Evolutionary conservation across 2,329 filamentous ascomycete genomes (phyloP), one percentile per base, ranked within the genome.

Genomic region (Alternaria sp.): DNA sequence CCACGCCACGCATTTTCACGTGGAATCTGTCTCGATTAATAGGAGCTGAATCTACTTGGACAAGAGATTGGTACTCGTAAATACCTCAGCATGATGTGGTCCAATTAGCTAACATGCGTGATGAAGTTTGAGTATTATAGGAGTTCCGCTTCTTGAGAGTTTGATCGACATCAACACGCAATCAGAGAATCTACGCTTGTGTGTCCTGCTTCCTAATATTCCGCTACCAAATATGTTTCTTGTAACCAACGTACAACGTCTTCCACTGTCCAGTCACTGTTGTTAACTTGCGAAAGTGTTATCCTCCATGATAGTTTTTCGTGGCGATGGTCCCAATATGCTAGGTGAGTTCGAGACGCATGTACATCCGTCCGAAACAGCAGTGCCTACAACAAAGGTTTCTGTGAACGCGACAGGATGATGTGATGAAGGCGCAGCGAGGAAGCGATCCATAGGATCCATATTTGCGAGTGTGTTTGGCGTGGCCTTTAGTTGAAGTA

Each of bases 401-500:
- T 54, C 5, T 6, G 32, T 55, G 20, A 59, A 59, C 2, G 22
- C 39, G 16, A 55, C 51, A 5, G 30, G 39, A n/a, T 54, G 44
- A 34, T 55, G 39, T 11, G 57, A 55, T 12, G 51, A 44, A n/a
- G 57, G 30, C 20, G 44, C 20, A 8, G 51, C 51, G 20, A 59
- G n/a, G 18, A 55, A 59, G 2, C 51, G 51, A 24, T 59, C 43
- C 44, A 59, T 55, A 18, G 57, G 57, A 18, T 59, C 51, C 43
- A 55, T 55, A 24, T 46, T 24, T 32, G 32, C 9, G 9, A 38
- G 38, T 6, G 22, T 44, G 14, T 55, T 16, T 8, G 7, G 3
- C 11, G 24, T n/a, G 11, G 24, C 30, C 16, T 38, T 16, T 3
- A 59, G 51, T 24, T 39, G 38, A 18, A 59, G 32, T 9, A 46